Conservation (phyloP, 495 filamentous ascomycete genomes). For the Hypoxylon lienhwacheense region DNA sequence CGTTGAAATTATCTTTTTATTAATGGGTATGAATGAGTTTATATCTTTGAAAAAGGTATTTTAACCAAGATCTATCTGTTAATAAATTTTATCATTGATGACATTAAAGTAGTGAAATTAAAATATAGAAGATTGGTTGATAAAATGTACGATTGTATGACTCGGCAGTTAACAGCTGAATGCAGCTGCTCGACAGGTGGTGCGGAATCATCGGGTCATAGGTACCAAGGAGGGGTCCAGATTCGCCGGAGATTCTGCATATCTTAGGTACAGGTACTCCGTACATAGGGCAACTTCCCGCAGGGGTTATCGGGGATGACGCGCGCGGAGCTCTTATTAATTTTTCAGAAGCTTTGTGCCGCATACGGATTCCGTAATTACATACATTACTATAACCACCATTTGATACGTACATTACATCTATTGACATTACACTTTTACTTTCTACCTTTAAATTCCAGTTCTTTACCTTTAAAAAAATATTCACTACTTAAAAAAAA, state of each 20-base stretch:
- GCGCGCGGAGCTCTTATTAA: constrained; percentile 28
- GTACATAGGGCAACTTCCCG: neutral
- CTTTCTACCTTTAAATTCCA: no score
- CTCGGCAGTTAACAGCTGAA: neutral
- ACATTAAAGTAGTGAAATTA: neutral
- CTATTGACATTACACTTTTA: no score
- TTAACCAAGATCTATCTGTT: neutral
- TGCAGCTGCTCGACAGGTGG: neutral
- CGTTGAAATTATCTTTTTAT: no score
- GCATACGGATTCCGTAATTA: neutral
- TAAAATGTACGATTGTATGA: neutral
- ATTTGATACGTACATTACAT: no score
- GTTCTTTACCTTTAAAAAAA: no score
- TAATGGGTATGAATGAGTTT: constrained; percentile 2
- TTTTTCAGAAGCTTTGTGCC: constrained; percentile 28
- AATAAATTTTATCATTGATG: neutral
- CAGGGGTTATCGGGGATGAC: constrained; percentile 28
- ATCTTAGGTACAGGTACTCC: neutral
- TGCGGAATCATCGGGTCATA: no score
- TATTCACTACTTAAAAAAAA: no score
- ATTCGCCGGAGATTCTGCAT: neutral
- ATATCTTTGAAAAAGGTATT: constrained; percentile 2
- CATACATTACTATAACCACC: no score
- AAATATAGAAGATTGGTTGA: no score
- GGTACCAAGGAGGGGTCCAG: no score